Percentiles rank a stretch among this genome's conserved stretches.
Conservation (phyloP, 2,329 filamentous ascomycete species). For the Ciborinia camelliae region DNA sequence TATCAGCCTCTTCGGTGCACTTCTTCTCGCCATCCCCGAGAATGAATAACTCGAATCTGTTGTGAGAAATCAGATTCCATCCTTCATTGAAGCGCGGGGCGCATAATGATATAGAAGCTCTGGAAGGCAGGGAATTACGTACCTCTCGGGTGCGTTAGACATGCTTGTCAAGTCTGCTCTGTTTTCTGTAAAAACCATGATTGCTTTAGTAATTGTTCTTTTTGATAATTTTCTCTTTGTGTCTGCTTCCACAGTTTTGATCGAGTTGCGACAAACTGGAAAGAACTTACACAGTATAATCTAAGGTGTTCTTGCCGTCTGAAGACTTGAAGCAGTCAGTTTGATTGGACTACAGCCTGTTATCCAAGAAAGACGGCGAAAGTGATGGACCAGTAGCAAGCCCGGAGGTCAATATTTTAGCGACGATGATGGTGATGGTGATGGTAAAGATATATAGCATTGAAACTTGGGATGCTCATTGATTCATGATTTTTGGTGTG, state of each 20-base stretch:
- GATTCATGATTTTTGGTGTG: conserved; percentile 3
- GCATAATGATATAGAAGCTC: not conserved
- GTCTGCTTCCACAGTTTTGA: not conserved
- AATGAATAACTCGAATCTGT: conserved; percentile 89
- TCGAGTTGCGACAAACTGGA: not conserved
- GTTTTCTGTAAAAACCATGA: not conserved
- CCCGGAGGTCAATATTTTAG: not conserved
- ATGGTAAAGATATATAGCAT: not conserved
- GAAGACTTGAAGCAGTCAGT: not conserved
- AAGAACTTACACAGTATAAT: conserved; percentile 4
- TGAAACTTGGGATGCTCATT: not conserved
- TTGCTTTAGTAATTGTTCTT: conserved; percentile 14
- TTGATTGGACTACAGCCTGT: not conserved
- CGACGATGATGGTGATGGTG: not conserved
- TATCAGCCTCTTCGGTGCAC: conserved; percentile 82
- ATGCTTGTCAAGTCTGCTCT: not conserved
- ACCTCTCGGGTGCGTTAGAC: conserved; percentile 21
- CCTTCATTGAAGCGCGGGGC: not conserved
- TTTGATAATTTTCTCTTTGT: conserved; percentile 3
- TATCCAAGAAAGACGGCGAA: not conserved
- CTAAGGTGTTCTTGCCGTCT: not conserved
- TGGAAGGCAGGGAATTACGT: not conserved
- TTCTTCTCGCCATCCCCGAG: conserved; percentile 89
- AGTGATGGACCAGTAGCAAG: not conserved
- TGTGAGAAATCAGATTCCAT: not conserved